Evolutionary conservation across 2,329 filamentous ascomycete genomes (phyloP).

Genomic region (Paraphoma sp.): DNA sequence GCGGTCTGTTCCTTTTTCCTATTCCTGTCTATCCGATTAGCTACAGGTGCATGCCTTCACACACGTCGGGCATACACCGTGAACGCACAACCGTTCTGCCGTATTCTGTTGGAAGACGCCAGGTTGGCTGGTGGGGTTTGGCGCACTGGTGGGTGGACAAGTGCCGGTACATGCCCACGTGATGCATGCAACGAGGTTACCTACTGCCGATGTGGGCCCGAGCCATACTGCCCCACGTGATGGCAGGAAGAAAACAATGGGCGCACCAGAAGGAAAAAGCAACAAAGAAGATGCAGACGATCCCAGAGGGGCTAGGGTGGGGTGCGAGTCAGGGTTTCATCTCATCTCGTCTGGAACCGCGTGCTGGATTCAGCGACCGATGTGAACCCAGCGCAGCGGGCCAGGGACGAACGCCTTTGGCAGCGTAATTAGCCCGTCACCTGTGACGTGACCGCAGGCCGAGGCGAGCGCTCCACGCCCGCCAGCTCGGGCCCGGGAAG

Average conservation of each 20-base stretch:
- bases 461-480: conserved; percentile 22
- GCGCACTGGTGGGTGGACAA: no score
- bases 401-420: conserved; percentile 22
- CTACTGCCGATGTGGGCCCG: background rate
- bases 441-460: conserved; percentile 23
- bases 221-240: background rate
- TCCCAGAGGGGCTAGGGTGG: background rate
- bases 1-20: background rate
- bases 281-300: background rate
- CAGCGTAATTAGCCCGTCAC: conserved; percentile 20
- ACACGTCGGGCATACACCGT: no score
- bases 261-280: background rate
- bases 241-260: no score
- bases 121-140: no score
- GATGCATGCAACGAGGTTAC: background rate
- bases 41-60: no score
- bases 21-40: background rate
- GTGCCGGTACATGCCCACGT: no score
- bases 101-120: no score
- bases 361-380: conserved; percentile 17
- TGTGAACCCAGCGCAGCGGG: conserved; percentile 16
- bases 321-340: conserved; percentile 12
- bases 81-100: no score
- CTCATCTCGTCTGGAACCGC: conserved; percentile 11
- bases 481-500: conserved; percentile 39